phyloP scores from a whole-genome alignment of 2,329 filamentous ascomycete genomes.

The Blastomyces emzantsi region DNA sequence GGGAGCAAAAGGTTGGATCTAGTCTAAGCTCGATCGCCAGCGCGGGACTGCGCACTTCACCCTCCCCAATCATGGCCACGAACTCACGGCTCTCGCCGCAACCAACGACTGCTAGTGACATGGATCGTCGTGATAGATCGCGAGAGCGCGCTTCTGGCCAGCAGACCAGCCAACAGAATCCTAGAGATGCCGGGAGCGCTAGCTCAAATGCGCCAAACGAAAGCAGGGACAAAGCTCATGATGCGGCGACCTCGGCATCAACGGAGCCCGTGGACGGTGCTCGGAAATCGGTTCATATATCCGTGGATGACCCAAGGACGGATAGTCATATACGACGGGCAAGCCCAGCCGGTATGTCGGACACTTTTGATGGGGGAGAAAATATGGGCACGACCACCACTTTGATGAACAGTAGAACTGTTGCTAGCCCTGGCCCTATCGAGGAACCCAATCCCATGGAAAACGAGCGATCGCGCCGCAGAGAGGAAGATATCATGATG shows the following conservation, averaged over 20 bases:
- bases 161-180: constrained; percentile 31
- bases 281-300: constrained; percentile 42
- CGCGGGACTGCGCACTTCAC: constrained; percentile 32
- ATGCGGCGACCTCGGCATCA: constrained; percentile 11
- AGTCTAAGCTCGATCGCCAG: constrained; percentile 36
- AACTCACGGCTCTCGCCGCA: constrained; percentile 1
- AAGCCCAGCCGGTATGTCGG: constrained; percentile 22
- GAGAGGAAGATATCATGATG: constrained; percentile 30
- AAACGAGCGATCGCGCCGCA: constrained; percentile 33
- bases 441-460: constrained; percentile 37
- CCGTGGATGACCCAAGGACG: constrained; percentile 29
- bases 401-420: constrained; percentile 42
- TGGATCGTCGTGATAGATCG: constrained; percentile 27
- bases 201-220: constrained; percentile 27
- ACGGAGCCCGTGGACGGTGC: constrained; percentile 35
- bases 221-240: constrained; percentile 21
- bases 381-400: constrained; percentile 41
- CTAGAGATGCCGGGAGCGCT: constrained; percentile 34
- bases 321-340: constrained; percentile 9
- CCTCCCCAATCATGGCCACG: constrained; percentile 18
- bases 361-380: constrained; percentile 44
- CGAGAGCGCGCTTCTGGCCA: constrained; percentile 18
- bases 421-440: constrained; percentile 40
- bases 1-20: constrained; percentile 27
- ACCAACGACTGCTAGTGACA: constrained; percentile 41